phyloP scores from a whole-genome alignment of 148 eudicot genomes.

The Vaccinium myrtillus region DNA sequence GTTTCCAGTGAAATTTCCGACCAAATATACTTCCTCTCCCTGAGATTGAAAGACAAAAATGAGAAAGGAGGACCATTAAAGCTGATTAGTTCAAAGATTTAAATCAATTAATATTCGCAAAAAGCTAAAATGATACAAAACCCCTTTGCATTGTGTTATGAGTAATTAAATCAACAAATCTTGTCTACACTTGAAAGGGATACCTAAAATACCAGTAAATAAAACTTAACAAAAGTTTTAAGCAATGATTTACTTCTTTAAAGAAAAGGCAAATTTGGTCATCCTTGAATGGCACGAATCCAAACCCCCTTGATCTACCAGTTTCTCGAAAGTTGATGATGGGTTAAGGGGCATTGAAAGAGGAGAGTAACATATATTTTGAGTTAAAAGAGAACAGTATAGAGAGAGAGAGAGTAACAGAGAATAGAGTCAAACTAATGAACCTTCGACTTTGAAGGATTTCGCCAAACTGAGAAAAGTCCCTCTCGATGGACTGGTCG shows the following conservation, averaged over 20 bases:
- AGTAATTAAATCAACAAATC: not conserved
- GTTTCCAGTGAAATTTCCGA: conserved; percentile 92
- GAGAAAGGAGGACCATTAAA: not conserved
- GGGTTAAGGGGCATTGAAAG: no score
- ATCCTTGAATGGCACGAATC: no score
- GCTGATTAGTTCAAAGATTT: no score
- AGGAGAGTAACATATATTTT: no score
- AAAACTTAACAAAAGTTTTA: not conserved
- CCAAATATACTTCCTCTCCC: conserved; percentile 87
- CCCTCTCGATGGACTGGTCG: conserved; percentile 24
- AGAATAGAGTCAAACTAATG: not conserved
- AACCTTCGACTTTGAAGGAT: conserved; percentile 36
- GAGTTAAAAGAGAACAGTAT: no score
- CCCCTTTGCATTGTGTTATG: not conserved
- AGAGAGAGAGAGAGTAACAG: no score
- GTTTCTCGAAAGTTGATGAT: no score
- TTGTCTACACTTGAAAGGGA: not conserved
- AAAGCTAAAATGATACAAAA: not conserved
- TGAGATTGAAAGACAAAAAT: conserved; percentile 26
- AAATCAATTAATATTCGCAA: not conserved
- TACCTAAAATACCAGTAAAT: not conserved
- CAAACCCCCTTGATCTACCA: no score
- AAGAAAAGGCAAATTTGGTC: no score
- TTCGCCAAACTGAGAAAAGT: conserved; percentile 35
- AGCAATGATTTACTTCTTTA: conserved; percentile 54